Evolutionary conservation across 441 rosid genomes (phyloP).

Genomic region (Melastoma candidum): DNA sequence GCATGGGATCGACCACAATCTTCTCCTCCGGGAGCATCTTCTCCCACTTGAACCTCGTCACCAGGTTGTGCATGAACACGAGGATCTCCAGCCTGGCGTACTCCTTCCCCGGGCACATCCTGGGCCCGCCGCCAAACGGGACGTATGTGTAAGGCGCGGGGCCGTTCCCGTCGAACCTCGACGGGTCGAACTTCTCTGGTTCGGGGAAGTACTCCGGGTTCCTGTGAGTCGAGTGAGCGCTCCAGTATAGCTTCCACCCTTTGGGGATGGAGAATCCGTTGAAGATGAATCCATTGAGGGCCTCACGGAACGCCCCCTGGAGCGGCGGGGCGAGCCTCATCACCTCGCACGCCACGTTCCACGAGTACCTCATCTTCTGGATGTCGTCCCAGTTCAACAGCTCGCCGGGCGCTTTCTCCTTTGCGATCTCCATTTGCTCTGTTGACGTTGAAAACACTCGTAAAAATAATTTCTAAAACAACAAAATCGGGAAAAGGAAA

Average conservation of each 20-base stretch:
- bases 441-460: neutral
- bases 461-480: no score
- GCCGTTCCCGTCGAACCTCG: constrained; percentile 25
- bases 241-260: constrained; percentile 42
- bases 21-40: constrained; percentile 26
- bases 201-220: constrained; percentile 22
- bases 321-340: constrained; percentile 32
- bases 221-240: constrained; percentile 26
- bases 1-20: constrained; percentile 28
- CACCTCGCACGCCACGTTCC: constrained; percentile 36
- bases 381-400: constrained; percentile 30
- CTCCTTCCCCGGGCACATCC: constrained; percentile 41
- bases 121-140: constrained; percentile 35
- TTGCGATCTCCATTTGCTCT: constrained; percentile 34
- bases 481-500: no score
- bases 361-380: constrained; percentile 34
- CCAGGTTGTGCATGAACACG: constrained; percentile 30
- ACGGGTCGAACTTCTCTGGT: constrained; percentile 28
- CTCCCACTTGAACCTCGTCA: constrained; percentile 29
- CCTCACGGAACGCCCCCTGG: constrained; percentile 36
- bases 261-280: constrained; percentile 34
- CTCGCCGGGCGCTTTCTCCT: constrained; percentile 25
- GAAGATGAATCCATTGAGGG: constrained; percentile 27
- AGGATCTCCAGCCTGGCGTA: constrained; percentile 30
- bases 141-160: constrained; percentile 33